A percentile compares a stretch with the other conserved stretches of the same genome.
phyloP scores from a whole-genome alignment of 1,139 yeast species.

The Taphrina deformans region DNA sequence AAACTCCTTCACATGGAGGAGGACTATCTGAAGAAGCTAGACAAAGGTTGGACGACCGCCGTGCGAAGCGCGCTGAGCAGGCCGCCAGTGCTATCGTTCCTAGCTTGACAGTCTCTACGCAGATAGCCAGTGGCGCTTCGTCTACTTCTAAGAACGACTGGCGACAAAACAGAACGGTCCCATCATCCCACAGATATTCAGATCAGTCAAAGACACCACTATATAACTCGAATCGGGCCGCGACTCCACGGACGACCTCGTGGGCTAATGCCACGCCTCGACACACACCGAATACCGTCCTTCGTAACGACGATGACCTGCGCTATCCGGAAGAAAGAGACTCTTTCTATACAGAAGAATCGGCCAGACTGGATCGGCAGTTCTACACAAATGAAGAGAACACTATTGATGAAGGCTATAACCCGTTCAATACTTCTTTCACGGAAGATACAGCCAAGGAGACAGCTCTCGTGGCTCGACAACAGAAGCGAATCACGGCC shows the following conservation, averaged over 20 bases:
- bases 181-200: conserved; percentile 2
- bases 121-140: background rate
- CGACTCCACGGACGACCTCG: conserved; percentile 13
- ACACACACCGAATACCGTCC: conserved; percentile 1
- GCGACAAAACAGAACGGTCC: background rate
- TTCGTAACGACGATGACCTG: conserved; percentile 11
- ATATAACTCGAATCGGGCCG: background rate
- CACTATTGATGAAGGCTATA: conserved; percentile 47
- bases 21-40: conserved; percentile 39
- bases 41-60: conserved; percentile 33
- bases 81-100: background rate
- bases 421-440: conserved; percentile 43
- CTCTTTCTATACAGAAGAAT: conserved; percentile 33
- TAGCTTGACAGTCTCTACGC: conserved; percentile 4
- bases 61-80: conserved; percentile 20
- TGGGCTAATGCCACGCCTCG: conserved; percentile 23
- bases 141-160: background rate
- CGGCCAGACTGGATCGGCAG: conserved; percentile 44
- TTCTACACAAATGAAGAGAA: conserved; percentile 45
- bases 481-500: conserved; percentile 40
- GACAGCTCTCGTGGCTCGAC: conserved; percentile 43
- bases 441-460: conserved; percentile 40
- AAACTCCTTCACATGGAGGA: conserved; percentile 39
- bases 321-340: conserved; percentile 33
- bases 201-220: background rate